Percentiles rank a stretch among this genome's conserved stretches.
Evolutionary conservation across 768 basidiomycete genomes (phyloP).

Genomic region (Asterophora lycoperdoides): DNA sequence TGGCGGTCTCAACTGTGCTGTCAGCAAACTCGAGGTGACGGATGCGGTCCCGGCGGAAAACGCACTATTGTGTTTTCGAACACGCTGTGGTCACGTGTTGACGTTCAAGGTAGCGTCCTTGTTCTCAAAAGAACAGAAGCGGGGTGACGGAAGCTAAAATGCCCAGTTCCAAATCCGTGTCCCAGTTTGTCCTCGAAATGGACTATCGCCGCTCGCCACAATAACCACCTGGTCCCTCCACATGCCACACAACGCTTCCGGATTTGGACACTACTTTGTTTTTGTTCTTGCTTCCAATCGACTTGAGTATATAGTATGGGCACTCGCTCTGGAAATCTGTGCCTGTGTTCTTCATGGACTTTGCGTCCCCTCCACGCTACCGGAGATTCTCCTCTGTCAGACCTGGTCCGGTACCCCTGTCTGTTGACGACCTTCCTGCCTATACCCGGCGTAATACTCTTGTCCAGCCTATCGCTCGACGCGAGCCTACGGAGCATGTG

Average conservation of each 20-base stretch:
- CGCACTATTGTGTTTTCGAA: conserved; percentile 12
- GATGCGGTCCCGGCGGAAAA: background rate
- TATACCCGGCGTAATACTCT: conserved; percentile 47
- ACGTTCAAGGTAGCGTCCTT: conserved; percentile 5
- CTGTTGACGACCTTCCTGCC: conserved; percentile 42
- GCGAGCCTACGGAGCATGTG: conserved; percentile 47
- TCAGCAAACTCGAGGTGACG: background rate
- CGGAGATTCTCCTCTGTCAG: conserved; percentile 42
- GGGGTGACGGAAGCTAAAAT: background rate
- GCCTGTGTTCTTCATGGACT: conserved; percentile 35
- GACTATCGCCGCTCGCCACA: conserved; percentile 14
- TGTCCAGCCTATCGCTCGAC: conserved; percentile 33
- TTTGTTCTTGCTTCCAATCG: conserved; percentile 5
- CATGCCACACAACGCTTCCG: conserved; percentile 9
- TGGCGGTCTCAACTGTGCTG: background rate
- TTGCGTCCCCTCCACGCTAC: conserved; percentile 46
- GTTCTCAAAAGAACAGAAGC: conserved; percentile 9
- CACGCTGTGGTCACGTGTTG: conserved; percentile 10
- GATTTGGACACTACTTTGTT: conserved; percentile 26
- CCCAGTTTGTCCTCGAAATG: conserved; percentile 13
- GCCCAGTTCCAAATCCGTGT: conserved; percentile 9
- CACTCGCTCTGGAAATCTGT: background rate
- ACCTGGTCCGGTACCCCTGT: conserved; percentile 46
- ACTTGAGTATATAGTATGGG: conserved; percentile 16
- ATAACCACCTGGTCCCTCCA: conserved; percentile 18